Percentiles rank a stretch among this genome's conserved stretches.
phyloP scores from a whole-genome alignment of 306 rosid species.

The Cercis canadensis region DNA sequence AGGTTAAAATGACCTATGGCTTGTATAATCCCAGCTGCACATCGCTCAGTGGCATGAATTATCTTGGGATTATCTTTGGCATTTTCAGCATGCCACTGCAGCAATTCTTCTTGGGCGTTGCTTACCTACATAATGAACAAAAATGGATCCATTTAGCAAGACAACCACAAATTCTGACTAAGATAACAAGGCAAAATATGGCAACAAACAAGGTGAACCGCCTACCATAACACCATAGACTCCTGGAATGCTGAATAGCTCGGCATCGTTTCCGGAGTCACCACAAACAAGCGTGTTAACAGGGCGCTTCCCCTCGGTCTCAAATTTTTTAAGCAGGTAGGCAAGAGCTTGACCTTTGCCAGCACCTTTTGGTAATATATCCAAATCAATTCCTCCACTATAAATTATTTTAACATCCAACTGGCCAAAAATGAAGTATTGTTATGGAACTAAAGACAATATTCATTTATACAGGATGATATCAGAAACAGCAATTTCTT shows the following conservation, averaged over 20 bases:
- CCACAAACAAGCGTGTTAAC: constrained; percentile 89
- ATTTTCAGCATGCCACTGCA: constrained; percentile 90
- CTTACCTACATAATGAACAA: constrained; percentile 69
- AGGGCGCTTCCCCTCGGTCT: constrained; percentile 71
- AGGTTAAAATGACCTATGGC: constrained; percentile 89
- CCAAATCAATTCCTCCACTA: constrained; percentile 96
- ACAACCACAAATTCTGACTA: constrained; percentile 17
- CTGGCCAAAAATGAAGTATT: constrained; percentile 53
- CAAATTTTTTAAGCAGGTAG: constrained; percentile 80
- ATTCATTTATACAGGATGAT: not conserved
- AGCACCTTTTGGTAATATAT: constrained; percentile 90
- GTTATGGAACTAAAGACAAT: constrained; percentile 24
- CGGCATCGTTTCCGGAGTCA: constrained; percentile 98
- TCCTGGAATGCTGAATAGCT: constrained; percentile 88
- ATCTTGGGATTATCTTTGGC: constrained; percentile 79
- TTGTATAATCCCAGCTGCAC: constrained; percentile 94
- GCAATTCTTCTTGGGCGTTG: constrained; percentile 96
- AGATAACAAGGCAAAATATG: constrained; percentile 20
- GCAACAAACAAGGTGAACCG: constrained; percentile 40
- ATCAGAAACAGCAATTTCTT: constrained; percentile 12
- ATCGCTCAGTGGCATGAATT: constrained; percentile 91
- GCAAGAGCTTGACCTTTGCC: constrained; percentile 99
- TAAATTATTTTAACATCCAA: constrained; percentile 95
- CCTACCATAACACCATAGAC: constrained; percentile 96
- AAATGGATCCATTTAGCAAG: constrained; percentile 26